phyloP scores from a whole-genome alignment of 176 grass and related monocot species.

The Olyra latifolia region DNA sequence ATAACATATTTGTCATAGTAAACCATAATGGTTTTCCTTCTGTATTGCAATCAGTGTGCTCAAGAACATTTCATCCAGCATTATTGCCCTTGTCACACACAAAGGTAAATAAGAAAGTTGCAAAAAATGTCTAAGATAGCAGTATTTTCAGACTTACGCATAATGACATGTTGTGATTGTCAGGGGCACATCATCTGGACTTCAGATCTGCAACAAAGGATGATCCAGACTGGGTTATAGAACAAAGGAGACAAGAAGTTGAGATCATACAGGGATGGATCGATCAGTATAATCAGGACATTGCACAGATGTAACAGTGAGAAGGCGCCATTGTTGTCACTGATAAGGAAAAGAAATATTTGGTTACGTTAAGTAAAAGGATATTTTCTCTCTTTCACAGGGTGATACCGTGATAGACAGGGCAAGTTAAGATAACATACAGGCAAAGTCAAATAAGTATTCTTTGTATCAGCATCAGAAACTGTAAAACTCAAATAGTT shows the following conservation, averaged over 20 bases:
- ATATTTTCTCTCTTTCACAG: conserved; percentile 9
- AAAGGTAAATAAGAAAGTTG: conserved; percentile 53
- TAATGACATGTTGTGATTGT: neutral
- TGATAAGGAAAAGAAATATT: conserved; percentile 19
- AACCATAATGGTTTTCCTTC: neutral
- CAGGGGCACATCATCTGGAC: conserved; percentile 94
- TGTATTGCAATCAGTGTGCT: conserved; percentile 62
- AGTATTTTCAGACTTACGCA: conserved; percentile 12
- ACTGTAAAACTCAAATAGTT: conserved; percentile 7
- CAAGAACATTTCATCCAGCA: conserved; percentile 89
- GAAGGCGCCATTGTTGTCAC: neutral
- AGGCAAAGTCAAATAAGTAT: conserved; percentile 4
- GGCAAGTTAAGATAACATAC: conserved; percentile 7
- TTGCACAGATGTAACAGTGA: conserved; percentile 39
- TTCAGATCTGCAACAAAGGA: conserved; percentile 70
- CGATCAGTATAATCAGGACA: conserved; percentile 70
- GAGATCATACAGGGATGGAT: conserved; percentile 79
- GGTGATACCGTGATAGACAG: neutral
- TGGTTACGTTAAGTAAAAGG: neutral
- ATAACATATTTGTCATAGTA: neutral
- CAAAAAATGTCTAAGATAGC: neutral
- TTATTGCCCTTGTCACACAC: conserved; percentile 80
- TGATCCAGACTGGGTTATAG: conserved; percentile 73
- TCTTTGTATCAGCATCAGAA: neutral
- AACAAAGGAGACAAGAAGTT: conserved; percentile 81